Base-by-base conservation (phyloP, 495 filamentous ascomycete genomes). In the Penicillium coprophilum region DNA sequence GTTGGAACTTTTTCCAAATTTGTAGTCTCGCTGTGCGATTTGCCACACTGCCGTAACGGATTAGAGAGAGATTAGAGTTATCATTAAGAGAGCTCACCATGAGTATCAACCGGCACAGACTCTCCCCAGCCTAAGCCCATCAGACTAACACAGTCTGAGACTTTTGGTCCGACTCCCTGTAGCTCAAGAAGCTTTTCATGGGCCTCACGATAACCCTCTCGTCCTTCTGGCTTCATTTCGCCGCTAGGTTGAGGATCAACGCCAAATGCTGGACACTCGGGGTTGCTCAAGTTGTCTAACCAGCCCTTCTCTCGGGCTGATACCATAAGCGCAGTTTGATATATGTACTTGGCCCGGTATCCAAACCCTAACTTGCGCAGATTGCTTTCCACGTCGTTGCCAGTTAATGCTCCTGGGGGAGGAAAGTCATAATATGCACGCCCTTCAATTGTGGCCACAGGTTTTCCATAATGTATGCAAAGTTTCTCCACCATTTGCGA, bases 51-150 rank as follows among this genome's bases (percentile, higher is more conserved):
- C 52, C 40, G 47, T 28, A 53, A 41, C 41, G 10, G 47, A 9
- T 39, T 17, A 27, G 52, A 38, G 45, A 43, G 36, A 30, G 43
- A 13, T 17, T 17, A 13, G 15, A 24, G n/a, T 6, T 12, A 7
- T 3, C 6, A 11, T 11, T 5, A 19, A 38, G 9, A 51, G 32
- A 38, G 63, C 80, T 72, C 62, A 86, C 83, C 86, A 79, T 99
- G 94, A 4, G 94, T 99, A 72, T 99, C 94, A 28, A 99, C 87
- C 2, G 94, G 94, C 2, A 99, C 91, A 6, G 91, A 84, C 69
- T 97, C 94, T 7, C 88, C 85, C 91, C 95, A 97, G n/a, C 93
- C 93, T 6, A 99, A 75, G 12, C 94, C 96, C 91, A 99, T 96
- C 36, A 99, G 72, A 69, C 88, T 96, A 6, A 97, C 91, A 67